Evolutionary conservation across 441 rosid species (phyloP).

Genomic region (Oxalis stricta): DNA sequence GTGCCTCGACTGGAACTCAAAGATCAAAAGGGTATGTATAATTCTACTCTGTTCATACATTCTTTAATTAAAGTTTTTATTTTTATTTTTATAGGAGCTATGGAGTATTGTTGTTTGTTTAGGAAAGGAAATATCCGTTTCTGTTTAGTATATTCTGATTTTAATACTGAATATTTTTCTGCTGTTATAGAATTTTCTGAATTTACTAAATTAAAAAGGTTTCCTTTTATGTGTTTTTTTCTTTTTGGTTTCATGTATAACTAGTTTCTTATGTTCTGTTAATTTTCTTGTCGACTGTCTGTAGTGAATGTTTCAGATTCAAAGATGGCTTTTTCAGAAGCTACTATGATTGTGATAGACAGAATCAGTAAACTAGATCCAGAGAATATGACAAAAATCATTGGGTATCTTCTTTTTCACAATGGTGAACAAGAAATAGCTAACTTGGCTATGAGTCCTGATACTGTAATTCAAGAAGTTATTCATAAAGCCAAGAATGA

Average conservation of each 20-base stretch:
- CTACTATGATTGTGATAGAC: conserved; percentile 28
- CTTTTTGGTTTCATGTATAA: background rate
- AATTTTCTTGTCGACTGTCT: background rate
- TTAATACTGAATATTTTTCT: background rate
- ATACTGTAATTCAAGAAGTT: conserved; percentile 31
- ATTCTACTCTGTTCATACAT: background rate
- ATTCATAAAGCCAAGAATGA: conserved; percentile 35
- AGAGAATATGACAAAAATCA: conserved; percentile 34
- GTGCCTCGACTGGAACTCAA: conserved; percentile 1
- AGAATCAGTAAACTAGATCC: conserved; percentile 46
- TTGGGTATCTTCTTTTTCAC: conserved; percentile 39
- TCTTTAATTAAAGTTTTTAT: background rate
- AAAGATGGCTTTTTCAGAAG: conserved; percentile 41
- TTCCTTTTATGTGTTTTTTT: conserved; percentile 5
- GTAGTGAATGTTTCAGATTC: conserved; percentile 9
- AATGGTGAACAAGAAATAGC: conserved; percentile 31
- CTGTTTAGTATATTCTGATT: background rate
- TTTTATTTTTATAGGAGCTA: too few species aligned
- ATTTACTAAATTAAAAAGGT: conserved; percentile 5
- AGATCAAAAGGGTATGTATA: conserved; percentile 10
- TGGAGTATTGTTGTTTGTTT: background rate
- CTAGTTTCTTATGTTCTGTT: background rate
- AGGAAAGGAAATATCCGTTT: background rate
- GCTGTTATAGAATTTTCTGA: conserved; percentile 4
- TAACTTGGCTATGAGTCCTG: conserved; percentile 33